Conservation (phyloP, 257 asterid species). For the Solanum chmielewskii region DNA sequence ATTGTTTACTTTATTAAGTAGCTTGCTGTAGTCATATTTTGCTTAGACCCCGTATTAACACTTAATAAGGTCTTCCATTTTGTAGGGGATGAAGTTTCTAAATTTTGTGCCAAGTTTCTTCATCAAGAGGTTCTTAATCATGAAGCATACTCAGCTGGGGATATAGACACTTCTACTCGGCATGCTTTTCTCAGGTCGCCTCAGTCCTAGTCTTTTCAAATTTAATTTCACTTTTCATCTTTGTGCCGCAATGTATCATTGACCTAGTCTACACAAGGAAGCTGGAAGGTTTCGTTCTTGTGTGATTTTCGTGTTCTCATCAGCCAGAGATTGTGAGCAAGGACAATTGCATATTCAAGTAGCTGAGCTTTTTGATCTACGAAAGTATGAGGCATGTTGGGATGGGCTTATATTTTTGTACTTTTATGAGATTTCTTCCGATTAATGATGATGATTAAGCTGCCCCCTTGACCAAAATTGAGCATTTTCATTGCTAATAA, state of each 20-base stretch:
- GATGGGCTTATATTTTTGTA: neutral
- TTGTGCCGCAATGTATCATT: constrained; percentile 2
- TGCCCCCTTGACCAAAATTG: neutral
- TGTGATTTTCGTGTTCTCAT: constrained; percentile 3
- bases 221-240: neutral
- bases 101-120: constrained; percentile 90
- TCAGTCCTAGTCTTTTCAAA: constrained; percentile 6
- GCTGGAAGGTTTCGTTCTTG: constrained; percentile 1
- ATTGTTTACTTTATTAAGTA: neutral
- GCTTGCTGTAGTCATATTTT: neutral
- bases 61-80: neutral
- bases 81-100: constrained; percentile 80
- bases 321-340: constrained; percentile 10
- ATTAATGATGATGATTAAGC: neutral
- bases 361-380: neutral
- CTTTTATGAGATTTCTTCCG: neutral
- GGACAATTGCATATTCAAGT: neutral
- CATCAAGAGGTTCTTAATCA: constrained; percentile 66
- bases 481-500: neutral
- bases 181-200: constrained; percentile 79
- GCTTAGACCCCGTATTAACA: neutral
- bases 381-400: neutral
- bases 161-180: constrained; percentile 46
- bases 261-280: neutral
- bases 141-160: constrained; percentile 72